These are phyloP conservation scores for Ogataea dorogensis DNA, from an alignment of 805 yeast species.

Conservation along the genomic window DNA sequence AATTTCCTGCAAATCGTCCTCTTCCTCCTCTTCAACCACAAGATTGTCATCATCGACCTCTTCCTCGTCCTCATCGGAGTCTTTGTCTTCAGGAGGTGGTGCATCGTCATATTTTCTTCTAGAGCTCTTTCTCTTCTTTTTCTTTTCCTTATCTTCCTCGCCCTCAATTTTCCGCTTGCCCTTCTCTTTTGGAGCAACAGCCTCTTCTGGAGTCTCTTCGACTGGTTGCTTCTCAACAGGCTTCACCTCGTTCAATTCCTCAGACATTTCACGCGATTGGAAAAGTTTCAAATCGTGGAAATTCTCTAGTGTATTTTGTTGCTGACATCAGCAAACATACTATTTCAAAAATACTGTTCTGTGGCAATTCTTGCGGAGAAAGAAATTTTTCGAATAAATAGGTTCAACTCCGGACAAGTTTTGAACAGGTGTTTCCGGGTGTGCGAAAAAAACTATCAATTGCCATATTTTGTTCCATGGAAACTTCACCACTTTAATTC, in stretches of 20 bases:
- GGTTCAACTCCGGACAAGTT: too few relatives aligned
- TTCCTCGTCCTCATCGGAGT: conserved; percentile 35
- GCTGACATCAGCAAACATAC: conserved; percentile 3
- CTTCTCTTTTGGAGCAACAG: conserved; percentile 3
- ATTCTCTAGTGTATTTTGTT: not conserved
- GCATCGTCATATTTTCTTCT: conserved; percentile 26
- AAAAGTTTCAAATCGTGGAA: conserved; percentile 3
- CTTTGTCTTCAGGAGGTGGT: conserved; percentile 34
- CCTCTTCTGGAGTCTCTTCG: conserved; percentile 3
- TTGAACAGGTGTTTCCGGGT: too few relatives aligned
- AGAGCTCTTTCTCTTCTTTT: conserved; percentile 25
- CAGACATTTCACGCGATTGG: conserved; percentile 7
- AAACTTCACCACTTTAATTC: not conserved
- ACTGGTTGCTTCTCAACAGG: conserved; percentile 4
- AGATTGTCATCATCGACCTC: conserved; percentile 52
- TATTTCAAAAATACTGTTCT: not conserved
- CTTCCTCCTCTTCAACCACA: conserved; percentile 64
- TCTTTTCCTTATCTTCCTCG: conserved; percentile 17
- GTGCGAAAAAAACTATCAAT: too few relatives aligned
- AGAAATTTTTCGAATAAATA: conserved; percentile 6
- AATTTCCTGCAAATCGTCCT: conserved; percentile 76
- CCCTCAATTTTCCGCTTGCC: conserved; percentile 11
- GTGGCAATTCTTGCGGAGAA: conserved; percentile 14
- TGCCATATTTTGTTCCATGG: not conserved
- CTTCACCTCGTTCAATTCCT: conserved; percentile 7